Evolutionary conservation across 2,329 filamentous ascomycete species (phyloP).

Genomic region (Penicillium sp.): DNA sequence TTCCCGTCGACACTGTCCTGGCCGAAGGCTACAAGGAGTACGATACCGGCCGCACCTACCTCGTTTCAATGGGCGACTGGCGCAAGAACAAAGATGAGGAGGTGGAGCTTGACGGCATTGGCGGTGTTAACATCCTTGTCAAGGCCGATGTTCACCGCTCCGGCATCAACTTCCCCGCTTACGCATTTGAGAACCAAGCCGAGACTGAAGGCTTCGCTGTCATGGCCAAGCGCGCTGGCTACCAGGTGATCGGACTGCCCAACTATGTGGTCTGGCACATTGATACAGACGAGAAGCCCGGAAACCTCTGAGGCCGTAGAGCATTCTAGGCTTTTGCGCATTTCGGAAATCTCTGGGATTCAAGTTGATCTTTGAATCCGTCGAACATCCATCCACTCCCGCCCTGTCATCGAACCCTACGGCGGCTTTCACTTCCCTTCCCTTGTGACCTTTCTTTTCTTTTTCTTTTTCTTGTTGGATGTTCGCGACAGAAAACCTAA

Average conservation of each 20-base stretch:
- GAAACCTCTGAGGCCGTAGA: slow-evolving; percentile 60
- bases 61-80: slow-evolving; percentile 91
- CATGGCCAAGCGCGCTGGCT: slow-evolving; percentile 96
- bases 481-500: slow-evolving; percentile 32
- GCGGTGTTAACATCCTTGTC: slow-evolving; percentile 94
- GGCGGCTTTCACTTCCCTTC: slow-evolving; percentile 17
- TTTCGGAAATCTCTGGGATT: slow-evolving; percentile 14
- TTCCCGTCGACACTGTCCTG: slow-evolving; percentile 79
- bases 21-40: slow-evolving; percentile 96
- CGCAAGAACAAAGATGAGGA: slow-evolving; percentile 88
- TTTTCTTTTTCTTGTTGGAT: slow-evolving; percentile 20
- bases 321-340: slow-evolving; percentile 33
- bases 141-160: slow-evolving; percentile 97
- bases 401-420: slow-evolving; percentile 1
- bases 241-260: slow-evolving; percentile 85
- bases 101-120: slow-evolving; percentile 90
- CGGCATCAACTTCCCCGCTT: slow-evolving; percentile 95
- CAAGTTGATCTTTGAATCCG: slow-evolving; percentile 26
- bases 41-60: slow-evolving; percentile 84
- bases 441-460: slow-evolving; percentile 15
- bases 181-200: slow-evolving; percentile 97
- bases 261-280: slow-evolving; percentile 99
- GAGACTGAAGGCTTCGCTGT: slow-evolving; percentile 98
- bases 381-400: slow-evolving; percentile 17
- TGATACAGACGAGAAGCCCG: slow-evolving; percentile 91